Evolutionary conservation across 2,329 filamentous ascomycete species (phyloP).

Genomic region (Chaetomium sp.): DNA sequence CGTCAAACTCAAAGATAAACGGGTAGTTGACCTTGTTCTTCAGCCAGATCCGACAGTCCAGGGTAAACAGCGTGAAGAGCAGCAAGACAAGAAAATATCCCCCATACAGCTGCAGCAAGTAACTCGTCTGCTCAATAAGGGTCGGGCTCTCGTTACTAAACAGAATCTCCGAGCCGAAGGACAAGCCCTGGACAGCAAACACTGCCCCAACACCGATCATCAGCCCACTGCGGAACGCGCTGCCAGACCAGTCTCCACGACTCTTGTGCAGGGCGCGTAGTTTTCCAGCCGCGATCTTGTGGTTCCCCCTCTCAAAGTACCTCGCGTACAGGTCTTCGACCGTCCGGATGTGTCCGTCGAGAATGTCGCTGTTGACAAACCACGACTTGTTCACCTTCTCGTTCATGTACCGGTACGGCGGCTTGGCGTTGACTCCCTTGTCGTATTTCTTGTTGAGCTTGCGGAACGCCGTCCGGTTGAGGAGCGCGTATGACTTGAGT

Average conservation of each 20-base stretch:
- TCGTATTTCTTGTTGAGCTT: conserved; percentile 99
- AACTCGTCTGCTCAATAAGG: conserved; percentile 51
- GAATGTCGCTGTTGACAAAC: conserved; percentile 83
- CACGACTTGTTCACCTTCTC: conserved; percentile 86
- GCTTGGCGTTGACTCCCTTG: conserved; percentile 75
- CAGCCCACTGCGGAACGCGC: conserved; percentile 56
- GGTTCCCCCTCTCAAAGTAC: conserved; percentile 91
- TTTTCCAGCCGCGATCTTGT: conserved; percentile 84
- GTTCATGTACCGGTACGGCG: conserved; percentile 73
- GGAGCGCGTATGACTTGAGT: conserved; percentile 80
- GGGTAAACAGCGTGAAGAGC: conserved; percentile 74
- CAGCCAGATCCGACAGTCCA: conserved; percentile 80
- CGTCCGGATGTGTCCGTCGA: conserved; percentile 71
- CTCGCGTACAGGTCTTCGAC: conserved; percentile 89
- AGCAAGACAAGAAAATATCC: conserved; percentile 84
- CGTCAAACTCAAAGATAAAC: conserved; percentile 96
- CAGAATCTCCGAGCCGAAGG: conserved; percentile 52
- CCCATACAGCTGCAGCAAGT: conserved; percentile 81
- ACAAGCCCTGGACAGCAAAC: conserved; percentile 59
- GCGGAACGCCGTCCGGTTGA: conserved; percentile 88
- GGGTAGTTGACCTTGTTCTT: conserved; percentile 86
- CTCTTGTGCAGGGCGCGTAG: conserved; percentile 65
- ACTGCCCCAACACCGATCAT: conserved; percentile 62
- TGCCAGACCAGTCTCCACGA: conserved; percentile 49
- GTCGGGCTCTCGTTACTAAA: conserved; percentile 40